phyloP scores from a whole-genome alignment of 1,284 basidiomycete species.

The Peniophora sp. region DNA sequence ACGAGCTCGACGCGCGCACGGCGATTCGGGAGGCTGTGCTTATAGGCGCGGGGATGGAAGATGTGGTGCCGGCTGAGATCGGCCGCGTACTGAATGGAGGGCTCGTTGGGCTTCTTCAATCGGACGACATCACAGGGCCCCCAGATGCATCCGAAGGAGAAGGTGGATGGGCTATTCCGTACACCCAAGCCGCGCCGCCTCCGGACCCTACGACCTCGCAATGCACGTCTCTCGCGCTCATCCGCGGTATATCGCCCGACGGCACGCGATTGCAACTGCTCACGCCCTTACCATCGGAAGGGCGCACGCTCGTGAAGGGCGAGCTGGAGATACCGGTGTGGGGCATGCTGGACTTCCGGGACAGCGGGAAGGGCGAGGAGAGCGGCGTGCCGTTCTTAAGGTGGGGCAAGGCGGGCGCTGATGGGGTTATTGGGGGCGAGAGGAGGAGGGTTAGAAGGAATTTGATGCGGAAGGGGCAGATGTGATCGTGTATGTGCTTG shows the following conservation, averaged over 20 bases:
- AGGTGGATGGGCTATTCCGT: conserved; percentile 31
- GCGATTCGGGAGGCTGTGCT: conserved; percentile 60
- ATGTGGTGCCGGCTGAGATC: conserved; percentile 62
- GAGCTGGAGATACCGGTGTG: conserved; percentile 83
- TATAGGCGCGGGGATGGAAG: conserved; percentile 65
- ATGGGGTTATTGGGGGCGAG: conserved; percentile 57
- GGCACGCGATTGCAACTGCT: conserved; percentile 54
- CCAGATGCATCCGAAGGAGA: not conserved
- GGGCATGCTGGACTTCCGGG: conserved; percentile 77
- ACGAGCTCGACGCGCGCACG: conserved; percentile 47
- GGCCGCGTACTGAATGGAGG: conserved; percentile 72
- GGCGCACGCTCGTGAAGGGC: conserved; percentile 67
- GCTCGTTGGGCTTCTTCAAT: conserved; percentile 65
- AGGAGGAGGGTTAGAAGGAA: conserved; percentile 76
- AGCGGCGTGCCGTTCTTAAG: conserved; percentile 75
- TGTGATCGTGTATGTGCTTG: conserved; percentile 25
- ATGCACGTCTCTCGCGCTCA: conserved; percentile 65
- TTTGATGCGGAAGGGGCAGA: conserved; percentile 77
- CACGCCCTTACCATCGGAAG: conserved; percentile 52
- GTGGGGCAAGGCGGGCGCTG: conserved; percentile 50
- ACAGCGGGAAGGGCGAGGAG: conserved; percentile 46
- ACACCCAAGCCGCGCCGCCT: conserved; percentile 42
- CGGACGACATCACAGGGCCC: conserved; percentile 7
- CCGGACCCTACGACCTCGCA: conserved; percentile 51
- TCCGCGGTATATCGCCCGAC: conserved; percentile 51